phyloP scores from a whole-genome alignment of 225 moss, liverwort and hornwort genomes.

The Straminergon stramineum region DNA sequence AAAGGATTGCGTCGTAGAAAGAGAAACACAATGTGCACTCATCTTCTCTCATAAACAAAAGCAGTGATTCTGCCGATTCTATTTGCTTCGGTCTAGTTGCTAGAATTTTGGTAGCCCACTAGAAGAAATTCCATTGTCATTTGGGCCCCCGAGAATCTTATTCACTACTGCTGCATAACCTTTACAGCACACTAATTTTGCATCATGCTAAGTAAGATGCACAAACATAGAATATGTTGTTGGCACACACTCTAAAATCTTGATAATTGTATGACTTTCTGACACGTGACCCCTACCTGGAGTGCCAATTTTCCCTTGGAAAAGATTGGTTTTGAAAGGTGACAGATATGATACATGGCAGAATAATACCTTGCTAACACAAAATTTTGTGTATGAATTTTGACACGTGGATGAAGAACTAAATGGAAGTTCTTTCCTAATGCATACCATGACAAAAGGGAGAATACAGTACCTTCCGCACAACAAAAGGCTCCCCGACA shows the following conservation, averaged over 20 bases:
- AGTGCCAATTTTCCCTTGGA: not conserved
- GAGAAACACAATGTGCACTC: not conserved
- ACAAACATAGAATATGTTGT: not conserved
- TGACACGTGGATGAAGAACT: not conserved
- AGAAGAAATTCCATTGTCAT: not conserved
- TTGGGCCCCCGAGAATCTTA: not conserved
- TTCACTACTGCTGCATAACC: not conserved
- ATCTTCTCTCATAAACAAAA: not conserved
- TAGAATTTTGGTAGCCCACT: not conserved
- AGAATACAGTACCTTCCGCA: constrained; percentile 47
- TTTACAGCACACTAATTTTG: not conserved
- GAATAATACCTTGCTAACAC: not conserved
- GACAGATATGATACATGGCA: not conserved
- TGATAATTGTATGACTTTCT: not conserved
- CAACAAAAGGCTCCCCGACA: constrained; percentile 67
- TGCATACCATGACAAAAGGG: not conserved
- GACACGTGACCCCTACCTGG: not conserved
- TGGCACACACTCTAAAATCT: not conserved
- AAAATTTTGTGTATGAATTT: not conserved
- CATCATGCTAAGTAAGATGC: not conserved
- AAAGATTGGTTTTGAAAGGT: not conserved
- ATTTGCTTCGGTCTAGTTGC: not conserved
- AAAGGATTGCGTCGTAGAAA: not conserved
- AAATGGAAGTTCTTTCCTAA: not conserved
- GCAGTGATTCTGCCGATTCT: not conserved